phyloP scores from a whole-genome alignment of 768 basidiomycete species.

The Melanogaster broomeanus region DNA sequence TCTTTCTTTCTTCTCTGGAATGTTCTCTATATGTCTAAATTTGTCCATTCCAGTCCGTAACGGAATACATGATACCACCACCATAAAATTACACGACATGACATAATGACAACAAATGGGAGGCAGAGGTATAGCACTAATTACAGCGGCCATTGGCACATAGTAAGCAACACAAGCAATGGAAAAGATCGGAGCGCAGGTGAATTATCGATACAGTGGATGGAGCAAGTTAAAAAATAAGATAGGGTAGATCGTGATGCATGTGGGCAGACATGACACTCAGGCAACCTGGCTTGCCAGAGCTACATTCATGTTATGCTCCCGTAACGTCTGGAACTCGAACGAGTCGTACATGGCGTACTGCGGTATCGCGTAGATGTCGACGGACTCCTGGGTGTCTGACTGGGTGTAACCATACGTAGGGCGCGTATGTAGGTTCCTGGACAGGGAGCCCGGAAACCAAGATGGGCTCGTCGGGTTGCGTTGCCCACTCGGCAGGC shows the following conservation, averaged over 20 bases:
- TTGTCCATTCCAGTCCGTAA: slow-evolving; percentile 22
- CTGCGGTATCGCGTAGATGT: slow-evolving; percentile 15
- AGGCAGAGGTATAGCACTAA: slow-evolving; percentile 6
- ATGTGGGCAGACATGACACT: slow-evolving; percentile 1
- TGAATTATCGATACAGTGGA: slow-evolving; percentile 29
- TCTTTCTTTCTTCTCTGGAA: slow-evolving; percentile 1
- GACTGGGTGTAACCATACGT: slow-evolving; percentile 22
- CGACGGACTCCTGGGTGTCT: slow-evolving; percentile 16
- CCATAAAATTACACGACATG: slow-evolving; percentile 9
- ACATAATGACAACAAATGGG: slow-evolving; percentile 14
- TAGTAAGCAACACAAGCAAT: slow-evolving; percentile 3
- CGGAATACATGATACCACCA: slow-evolving; percentile 16
- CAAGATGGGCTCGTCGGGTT: slow-evolving; percentile 13
- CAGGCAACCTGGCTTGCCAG: slow-evolving; percentile 24
- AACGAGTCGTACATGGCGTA: slow-evolving; percentile 30
- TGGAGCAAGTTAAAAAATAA: slow-evolving; percentile 22
- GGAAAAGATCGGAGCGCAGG: neutral
- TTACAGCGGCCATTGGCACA: slow-evolving; percentile 9
- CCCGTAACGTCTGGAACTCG: slow-evolving; percentile 34
- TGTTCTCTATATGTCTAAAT: slow-evolving; percentile 7
- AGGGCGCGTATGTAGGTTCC: slow-evolving; percentile 13
- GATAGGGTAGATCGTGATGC: slow-evolving; percentile 19
- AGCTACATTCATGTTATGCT: slow-evolving; percentile 20
- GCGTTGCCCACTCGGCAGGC: slow-evolving; percentile 15
- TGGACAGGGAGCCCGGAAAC: slow-evolving; percentile 7